phyloP scores from a whole-genome alignment of 768 basidiomycete genomes.

The Neoboletus subvelutipes region DNA sequence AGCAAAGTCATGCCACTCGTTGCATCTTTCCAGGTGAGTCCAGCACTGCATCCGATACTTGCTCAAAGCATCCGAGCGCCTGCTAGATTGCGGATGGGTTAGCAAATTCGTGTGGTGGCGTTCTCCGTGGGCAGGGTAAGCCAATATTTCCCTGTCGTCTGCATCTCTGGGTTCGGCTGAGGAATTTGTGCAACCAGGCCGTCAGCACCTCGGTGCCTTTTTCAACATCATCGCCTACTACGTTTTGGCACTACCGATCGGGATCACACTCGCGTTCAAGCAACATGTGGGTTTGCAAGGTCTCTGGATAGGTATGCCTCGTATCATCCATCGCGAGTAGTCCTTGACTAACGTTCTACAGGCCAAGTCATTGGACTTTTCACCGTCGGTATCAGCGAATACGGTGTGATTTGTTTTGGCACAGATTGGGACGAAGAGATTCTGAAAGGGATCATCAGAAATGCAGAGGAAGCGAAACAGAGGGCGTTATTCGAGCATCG shows the following conservation, averaged over 20 bases:
- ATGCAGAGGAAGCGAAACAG: constrained; percentile 34
- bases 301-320: constrained; percentile 46
- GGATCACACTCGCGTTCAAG: constrained; percentile 50
- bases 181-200: constrained; percentile 24
- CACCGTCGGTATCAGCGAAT: constrained; percentile 68
- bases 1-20: constrained; percentile 52
- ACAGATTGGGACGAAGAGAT: constrained; percentile 52
- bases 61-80: background rate
- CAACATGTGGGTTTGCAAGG: constrained; percentile 46
- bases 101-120: constrained; percentile 50
- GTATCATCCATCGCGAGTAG: background rate
- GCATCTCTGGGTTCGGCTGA: constrained; percentile 1
- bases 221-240: constrained; percentile 73
- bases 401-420: constrained; percentile 54
- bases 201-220: constrained; percentile 71
- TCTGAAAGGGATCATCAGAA: constrained; percentile 38
- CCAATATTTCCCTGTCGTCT: background rate
- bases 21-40: constrained; percentile 50
- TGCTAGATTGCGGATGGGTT: constrained; percentile 49
- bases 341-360: constrained; percentile 25
- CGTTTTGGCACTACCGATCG: constrained; percentile 51
- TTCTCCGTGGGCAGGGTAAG: constrained; percentile 48
- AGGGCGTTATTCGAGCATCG: constrained; percentile 24
- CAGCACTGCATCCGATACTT: background rate
- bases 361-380: constrained; percentile 76